Evolutionary conservation across 352 stramenopile genomes (phyloP).

Genomic region (Thraustochytrium striatum): DNA sequence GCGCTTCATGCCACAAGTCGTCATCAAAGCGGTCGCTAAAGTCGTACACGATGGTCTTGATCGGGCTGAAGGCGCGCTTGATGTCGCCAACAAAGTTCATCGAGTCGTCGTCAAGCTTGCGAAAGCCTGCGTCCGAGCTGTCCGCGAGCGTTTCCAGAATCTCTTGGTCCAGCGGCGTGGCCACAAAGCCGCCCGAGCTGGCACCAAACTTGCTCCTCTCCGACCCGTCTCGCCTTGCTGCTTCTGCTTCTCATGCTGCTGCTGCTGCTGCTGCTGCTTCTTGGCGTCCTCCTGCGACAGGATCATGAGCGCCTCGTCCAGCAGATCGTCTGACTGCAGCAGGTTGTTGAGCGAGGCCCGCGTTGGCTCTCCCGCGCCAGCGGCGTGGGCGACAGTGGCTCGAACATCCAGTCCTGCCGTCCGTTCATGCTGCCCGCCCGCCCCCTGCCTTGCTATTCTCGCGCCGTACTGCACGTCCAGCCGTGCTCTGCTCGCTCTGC

Average conservation of each 20-base stretch:
- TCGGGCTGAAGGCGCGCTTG: constrained; percentile 21
- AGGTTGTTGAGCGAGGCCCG: background rate
- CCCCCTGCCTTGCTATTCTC: background rate
- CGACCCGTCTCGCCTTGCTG: background rate
- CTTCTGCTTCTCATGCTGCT: background rate
- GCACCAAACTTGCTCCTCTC: too few species aligned
- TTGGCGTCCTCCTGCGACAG: background rate
- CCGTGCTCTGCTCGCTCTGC: background rate
- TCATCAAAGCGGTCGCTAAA: background rate
- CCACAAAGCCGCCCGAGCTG: background rate
- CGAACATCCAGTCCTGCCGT: constrained; percentile 30
- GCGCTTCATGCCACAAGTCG: too few species aligned
- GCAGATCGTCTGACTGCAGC: constrained; percentile 10
- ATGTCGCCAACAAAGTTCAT: constrained; percentile 45
- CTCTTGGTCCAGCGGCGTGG: constrained; percentile 9
- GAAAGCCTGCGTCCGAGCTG: background rate
- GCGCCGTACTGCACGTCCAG: background rate
- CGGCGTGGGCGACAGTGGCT: constrained; percentile 5
- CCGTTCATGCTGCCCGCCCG: background rate
- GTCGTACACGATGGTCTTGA: constrained; percentile 33
- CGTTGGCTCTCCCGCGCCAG: background rate
- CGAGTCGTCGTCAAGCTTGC: background rate
- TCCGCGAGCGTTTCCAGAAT: constrained; percentile 20
- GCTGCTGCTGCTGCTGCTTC: background rate
- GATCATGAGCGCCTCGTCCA: constrained; percentile 32